These are phyloP conservation scores for Thraustochytrium sp. DNA, from an alignment of 352 stramenopile species.

Conservation along the genomic window DNA sequence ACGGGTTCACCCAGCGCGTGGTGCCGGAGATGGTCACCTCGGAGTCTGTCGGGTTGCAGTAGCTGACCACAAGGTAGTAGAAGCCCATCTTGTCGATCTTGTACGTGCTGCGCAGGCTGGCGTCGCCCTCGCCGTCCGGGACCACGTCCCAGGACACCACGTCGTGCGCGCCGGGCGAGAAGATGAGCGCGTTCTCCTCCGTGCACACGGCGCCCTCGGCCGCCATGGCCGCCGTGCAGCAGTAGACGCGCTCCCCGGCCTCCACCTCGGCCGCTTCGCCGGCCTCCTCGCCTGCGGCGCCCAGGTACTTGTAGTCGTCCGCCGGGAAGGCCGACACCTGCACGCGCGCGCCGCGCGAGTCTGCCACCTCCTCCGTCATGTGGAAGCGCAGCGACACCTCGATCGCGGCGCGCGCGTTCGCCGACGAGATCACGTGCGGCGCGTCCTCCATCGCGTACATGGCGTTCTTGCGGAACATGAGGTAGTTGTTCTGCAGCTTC, in stretches of 20 bases:
- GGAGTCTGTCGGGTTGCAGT: neutral
- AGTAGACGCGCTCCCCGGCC: slow-evolving; percentile 4
- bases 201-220: neutral
- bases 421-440: neutral
- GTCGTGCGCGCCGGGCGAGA: neutral
- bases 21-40: neutral
- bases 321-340: slow-evolving; percentile 10
- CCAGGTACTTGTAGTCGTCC: slow-evolving; percentile 38
- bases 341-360: neutral
- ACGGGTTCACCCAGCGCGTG: slow-evolving; percentile 40
- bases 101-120: neutral
- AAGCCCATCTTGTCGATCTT: slow-evolving; percentile 9
- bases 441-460: slow-evolving; percentile 30
- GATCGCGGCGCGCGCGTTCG: neutral
- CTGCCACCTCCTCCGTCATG: neutral
- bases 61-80: slow-evolving; percentile 20
- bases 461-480: slow-evolving; percentile 38
- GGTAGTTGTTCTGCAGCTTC: slow-evolving; percentile 18
- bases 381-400: slow-evolving; percentile 17
- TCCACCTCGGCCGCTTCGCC: neutral
- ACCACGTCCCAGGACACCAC: slow-evolving; percentile 1
- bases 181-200: neutral
- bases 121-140: neutral
- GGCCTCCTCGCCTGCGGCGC: neutral
- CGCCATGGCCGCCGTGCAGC: neutral